phyloP scores from a whole-genome alignment of 1,284 basidiomycete genomes.

The Kwoniella shivajii region DNA sequence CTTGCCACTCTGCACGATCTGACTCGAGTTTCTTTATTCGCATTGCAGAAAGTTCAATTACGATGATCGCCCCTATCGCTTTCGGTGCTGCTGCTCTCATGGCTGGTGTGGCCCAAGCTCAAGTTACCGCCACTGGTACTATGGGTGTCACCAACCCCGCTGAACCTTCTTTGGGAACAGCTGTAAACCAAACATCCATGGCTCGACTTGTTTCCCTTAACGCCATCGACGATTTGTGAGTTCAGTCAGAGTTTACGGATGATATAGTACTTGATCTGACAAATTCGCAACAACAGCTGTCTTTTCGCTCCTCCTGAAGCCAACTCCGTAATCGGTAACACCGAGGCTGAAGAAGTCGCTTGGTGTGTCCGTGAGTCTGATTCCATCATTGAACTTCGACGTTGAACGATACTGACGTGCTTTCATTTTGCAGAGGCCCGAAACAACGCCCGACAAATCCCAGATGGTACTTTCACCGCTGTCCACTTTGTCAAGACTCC shows the following conservation, averaged over 20 bases:
- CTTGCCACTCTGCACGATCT: not conserved
- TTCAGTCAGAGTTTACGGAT: constrained; percentile 8
- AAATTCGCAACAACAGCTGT: too few relatives aligned
- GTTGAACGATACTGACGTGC: not conserved
- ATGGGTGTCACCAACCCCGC: constrained; percentile 51
- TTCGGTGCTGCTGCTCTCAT: constrained; percentile 31
- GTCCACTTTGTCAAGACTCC: constrained; percentile 59
- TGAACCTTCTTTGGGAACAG: constrained; percentile 38
- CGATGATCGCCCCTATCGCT: constrained; percentile 28
- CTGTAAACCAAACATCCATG: constrained; percentile 53
- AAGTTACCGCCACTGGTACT: constrained; percentile 49
- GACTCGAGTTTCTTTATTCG: not conserved
- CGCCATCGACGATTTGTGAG: constrained; percentile 52
- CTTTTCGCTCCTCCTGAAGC: constrained; percentile 58
- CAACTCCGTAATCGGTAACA: constrained; percentile 56
- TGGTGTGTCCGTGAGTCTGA: constrained; percentile 58
- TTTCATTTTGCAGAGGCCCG: constrained; percentile 55
- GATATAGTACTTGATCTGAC: not conserved
- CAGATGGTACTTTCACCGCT: constrained; percentile 56
- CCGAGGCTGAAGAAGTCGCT: constrained; percentile 59
- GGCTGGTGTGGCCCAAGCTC: constrained; percentile 43
- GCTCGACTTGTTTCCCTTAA: constrained; percentile 53
- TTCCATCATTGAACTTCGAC: not conserved
- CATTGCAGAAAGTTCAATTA: constrained; percentile 5
- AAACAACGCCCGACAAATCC: constrained; percentile 59